These are phyloP conservation scores for Paramecium pentaurelia DNA, from an alignment of 73 alveolate species.

Conservation along the genomic window DNA sequence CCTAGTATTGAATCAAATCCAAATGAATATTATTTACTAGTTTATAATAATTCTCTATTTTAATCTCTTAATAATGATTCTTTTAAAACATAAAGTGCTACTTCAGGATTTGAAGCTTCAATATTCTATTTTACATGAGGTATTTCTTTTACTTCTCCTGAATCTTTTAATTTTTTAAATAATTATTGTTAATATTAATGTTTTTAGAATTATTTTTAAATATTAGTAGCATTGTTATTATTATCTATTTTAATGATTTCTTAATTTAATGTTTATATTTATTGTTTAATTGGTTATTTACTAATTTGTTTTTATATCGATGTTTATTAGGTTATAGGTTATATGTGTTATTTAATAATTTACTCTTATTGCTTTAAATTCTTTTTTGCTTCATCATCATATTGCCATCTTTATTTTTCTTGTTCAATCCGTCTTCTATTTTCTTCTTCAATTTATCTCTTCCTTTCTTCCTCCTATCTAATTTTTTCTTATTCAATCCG, in stretches of 20 bases:
- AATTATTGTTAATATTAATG: too few species aligned
- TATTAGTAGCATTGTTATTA: background rate
- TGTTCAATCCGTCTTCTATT: too few species aligned
- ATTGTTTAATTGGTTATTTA: background rate
- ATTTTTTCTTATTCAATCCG: too few species aligned
- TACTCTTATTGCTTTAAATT: too few species aligned
- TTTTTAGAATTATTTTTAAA: background rate
- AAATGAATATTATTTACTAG: background rate
- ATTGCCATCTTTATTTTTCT: too few species aligned
- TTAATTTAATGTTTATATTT: too few species aligned
- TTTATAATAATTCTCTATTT: background rate
- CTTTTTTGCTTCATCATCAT: too few species aligned
- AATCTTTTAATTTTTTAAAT: background rate
- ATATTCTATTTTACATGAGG: background rate
- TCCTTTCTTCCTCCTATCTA: too few species aligned
- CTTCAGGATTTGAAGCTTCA: background rate
- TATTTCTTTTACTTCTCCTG: background rate
- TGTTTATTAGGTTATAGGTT: background rate
- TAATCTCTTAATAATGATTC: background rate
- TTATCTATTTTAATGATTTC: background rate
- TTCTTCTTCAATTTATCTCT: too few species aligned
- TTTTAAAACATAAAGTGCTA: background rate
- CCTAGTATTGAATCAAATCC: background rate
- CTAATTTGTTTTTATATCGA: background rate
- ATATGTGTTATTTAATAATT: background rate